Base-by-base conservation (phyloP, 2,329 filamentous ascomycete genomes). In the Exophiala phaeomuriformis region DNA sequence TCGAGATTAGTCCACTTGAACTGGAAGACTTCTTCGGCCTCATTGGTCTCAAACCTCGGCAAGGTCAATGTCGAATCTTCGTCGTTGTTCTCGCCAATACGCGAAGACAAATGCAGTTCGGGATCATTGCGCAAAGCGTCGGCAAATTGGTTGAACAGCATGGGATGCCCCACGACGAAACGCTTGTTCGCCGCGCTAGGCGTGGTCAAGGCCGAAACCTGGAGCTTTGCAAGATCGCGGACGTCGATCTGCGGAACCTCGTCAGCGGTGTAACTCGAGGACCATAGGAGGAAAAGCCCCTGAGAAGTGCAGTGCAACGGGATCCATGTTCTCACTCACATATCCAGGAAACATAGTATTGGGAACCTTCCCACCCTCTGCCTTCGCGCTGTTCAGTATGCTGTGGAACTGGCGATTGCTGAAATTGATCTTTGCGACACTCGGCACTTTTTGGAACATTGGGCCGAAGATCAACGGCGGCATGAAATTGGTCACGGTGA, bases 341-440 rank as follows among this genome's bases (percentile, higher is more conserved):
- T 46, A 49, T 30, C 47, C 55, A 5, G 55, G 51, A 9, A 53
- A 54, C 37, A 49, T 52, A 27, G 55, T 54, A 10, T 36, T 44
- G 27, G 51, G 51, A 6, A 57, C 55, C 39, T 54, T 57, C 2
- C 47, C 55, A 9, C 44, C 45, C 33, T 57, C 51, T 4, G 47
- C 43, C 12, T 50, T 54, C 28, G 40, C 52, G 43, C 51, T 51
- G 33, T 54, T 53, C 36, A 58, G 46, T 41, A 56, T 58, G 56
- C 83, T 76, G 6, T 79, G 72, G 51, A 88, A 77, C 30, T 83
- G 78, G 60, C 82, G 75, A 66, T 88, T 89, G n/a, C 83, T 86
- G 1, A 84, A 86, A 69, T 90, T 90, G 57, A 90, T 72, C 1
- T 71, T 72, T n/a, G 80, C 77, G 0, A 86, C 72, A 29, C 72